Evolutionary conservation across 2,329 filamentous ascomycete species (phyloP).

Genomic region (Aspergillus novoparasiticus): DNA sequence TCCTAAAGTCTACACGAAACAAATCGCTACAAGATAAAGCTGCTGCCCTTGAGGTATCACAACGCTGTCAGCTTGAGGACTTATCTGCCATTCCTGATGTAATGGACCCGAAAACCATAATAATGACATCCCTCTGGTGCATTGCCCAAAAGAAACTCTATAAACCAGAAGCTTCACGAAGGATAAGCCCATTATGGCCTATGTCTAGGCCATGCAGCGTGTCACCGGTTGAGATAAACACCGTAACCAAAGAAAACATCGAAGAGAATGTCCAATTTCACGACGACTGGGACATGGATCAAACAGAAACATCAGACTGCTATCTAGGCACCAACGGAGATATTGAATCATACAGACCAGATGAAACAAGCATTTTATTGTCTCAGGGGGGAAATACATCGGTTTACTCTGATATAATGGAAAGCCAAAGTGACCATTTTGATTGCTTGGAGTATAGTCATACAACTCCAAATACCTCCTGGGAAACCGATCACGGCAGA

Average conservation of each 20-base stretch:
- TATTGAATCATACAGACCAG: neutral
- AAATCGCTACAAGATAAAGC: constrained; percentile 19
- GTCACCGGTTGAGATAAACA: no score
- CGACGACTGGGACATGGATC: neutral
- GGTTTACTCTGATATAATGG: neutral
- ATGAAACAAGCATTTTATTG: constrained; percentile 5
- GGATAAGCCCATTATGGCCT: constrained; percentile 5
- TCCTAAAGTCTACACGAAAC: constrained; percentile 29
- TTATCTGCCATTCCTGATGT: neutral
- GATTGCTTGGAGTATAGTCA: neutral
- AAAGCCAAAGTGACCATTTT: neutral
- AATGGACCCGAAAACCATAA: constrained; percentile 14
- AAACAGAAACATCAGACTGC: constrained; percentile 3
- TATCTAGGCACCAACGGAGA: constrained; percentile 8
- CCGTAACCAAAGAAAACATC: neutral
- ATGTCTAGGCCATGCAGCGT: neutral
- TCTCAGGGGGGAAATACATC: constrained; percentile 3
- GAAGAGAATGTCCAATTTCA: neutral
- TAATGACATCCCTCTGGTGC: constrained; percentile 37
- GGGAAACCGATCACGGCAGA: neutral
- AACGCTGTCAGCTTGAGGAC: neutral
- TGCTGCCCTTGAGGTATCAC: constrained; percentile 6
- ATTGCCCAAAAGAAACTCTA: constrained; percentile 32
- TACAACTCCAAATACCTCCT: neutral
- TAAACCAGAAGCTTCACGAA: constrained; percentile 17